Evolutionary conservation across 768 basidiomycete species (phyloP).

Genomic region (Podaxis carcinomalis): DNA sequence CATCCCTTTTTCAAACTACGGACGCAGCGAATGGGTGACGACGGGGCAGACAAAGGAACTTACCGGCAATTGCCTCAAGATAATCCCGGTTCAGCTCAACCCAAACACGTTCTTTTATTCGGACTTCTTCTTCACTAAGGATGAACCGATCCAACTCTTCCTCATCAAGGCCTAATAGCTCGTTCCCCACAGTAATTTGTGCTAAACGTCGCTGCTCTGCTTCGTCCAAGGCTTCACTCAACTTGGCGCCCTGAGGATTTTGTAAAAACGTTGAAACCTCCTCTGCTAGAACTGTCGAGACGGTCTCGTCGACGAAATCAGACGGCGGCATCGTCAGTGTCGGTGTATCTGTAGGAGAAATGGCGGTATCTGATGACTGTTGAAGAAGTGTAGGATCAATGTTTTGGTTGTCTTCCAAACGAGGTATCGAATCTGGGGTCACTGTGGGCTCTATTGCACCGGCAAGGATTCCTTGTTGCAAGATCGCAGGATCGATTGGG

Average conservation of each 20-base stretch:
- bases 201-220: conserved; percentile 60
- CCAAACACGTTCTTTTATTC: conserved; percentile 88
- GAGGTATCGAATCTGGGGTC: conserved; percentile 42
- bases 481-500: conserved; percentile 51
- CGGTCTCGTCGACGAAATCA: conserved; percentile 51
- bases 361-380: conserved; percentile 10
- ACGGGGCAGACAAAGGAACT: conserved; percentile 21
- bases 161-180: conserved; percentile 80
- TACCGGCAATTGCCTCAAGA: conserved; percentile 81
- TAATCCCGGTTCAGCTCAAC: conserved; percentile 92
- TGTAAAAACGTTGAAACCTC: conserved; percentile 69
- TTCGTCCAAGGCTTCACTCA: conserved; percentile 61
- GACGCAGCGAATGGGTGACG: not conserved
- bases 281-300: conserved; percentile 58
- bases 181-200: conserved; percentile 49
- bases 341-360: conserved; percentile 10
- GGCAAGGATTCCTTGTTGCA: conserved; percentile 65
- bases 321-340: conserved; percentile 24
- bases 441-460: conserved; percentile 40
- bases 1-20: not conserved
- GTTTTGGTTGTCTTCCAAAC: conserved; percentile 39
- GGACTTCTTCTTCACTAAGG: conserved; percentile 75
- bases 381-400: conserved; percentile 55
- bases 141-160: conserved; percentile 83
- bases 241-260: conserved; percentile 54